phyloP scores from a whole-genome alignment of 1,139 yeast genomes.

The Pichia sp. region DNA sequence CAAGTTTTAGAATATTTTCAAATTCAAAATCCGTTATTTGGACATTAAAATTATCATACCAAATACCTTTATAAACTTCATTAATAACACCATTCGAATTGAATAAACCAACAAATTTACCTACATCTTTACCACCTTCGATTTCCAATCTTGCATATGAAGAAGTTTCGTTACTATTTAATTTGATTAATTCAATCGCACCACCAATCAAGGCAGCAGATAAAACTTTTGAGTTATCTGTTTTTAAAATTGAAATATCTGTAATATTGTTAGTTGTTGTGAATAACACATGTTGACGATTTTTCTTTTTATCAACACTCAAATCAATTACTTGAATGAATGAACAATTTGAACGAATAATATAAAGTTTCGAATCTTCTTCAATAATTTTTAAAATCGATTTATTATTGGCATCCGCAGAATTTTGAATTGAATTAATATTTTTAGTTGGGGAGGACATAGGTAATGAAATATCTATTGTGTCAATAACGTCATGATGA shows the following conservation, averaged over 20 bases:
- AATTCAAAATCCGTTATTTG: slow-evolving; percentile 23
- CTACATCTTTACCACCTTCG: slow-evolving; percentile 16
- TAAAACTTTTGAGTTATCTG: slow-evolving; percentile 12
- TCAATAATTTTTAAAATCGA: slow-evolving; percentile 6
- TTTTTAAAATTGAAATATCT: slow-evolving; percentile 7
- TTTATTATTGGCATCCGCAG: not conserved
- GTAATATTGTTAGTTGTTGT: slow-evolving; percentile 3
- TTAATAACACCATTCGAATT: slow-evolving; percentile 13
- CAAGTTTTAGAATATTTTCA: slow-evolving; percentile 14
- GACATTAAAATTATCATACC: slow-evolving; percentile 34
- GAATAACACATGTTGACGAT: not conserved
- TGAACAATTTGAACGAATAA: slow-evolving; percentile 4
- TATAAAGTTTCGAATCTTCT: slow-evolving; percentile 1
- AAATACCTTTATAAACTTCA: slow-evolving; percentile 28
- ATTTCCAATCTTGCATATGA: slow-evolving; percentile 9
- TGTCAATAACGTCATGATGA: slow-evolving; percentile 9
- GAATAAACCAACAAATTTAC: slow-evolving; percentile 22
- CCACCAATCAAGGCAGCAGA: slow-evolving; percentile 33
- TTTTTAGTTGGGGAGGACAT: not conserved
- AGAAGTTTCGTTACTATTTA: not conserved
- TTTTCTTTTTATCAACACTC: not conserved
- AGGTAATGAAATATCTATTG: slow-evolving; percentile 7
- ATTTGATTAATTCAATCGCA: slow-evolving; percentile 30
- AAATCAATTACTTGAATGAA: slow-evolving; percentile 7
- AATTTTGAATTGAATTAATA: not conserved